Evolutionary conservation across 805 yeast species (phyloP), one percentile per base, ranked within the genome.

Genomic region (Torulaspora microellipsoides): DNA sequence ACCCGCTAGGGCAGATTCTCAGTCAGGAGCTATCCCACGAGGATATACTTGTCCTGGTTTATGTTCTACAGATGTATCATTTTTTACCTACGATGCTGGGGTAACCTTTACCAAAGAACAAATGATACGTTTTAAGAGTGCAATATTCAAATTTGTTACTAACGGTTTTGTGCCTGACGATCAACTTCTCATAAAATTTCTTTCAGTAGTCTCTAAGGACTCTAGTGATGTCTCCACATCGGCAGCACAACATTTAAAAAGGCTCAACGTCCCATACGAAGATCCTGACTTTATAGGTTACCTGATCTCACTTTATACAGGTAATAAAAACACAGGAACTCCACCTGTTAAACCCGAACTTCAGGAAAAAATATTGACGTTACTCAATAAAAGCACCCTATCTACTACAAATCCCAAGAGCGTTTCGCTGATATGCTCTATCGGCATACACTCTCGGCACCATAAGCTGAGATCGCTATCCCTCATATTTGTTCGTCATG

Each of bases 51-150:
- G 78, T 45, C 88, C 91, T 0, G 95, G 95, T 0, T 64, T 89
- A 40, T 68, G 81, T 11, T 60, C 70, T 0, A 58, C 58, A 0
- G 88, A 83, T 33, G 73, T 76, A 14, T 59, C 76, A 0, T 86
- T 82, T 52, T 77, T 87, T 52, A 82, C 87, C 0, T 73, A 71
- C 42, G 77, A 77, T 49, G 87, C 91, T 2, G 91, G 90, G 23
- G 76, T 80, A 0, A 61, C 75, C 0, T 80, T 76, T 55, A 76
- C 76, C 41, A 65, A 68, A 5, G 71, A 70, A 0, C 78, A 75
- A 14, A 60, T 86, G 33, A 49, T 64, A 1, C 52, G 45, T 5
- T 70, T 66, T 38, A 79, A 75, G 47, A 48, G 44, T 5, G 68
- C 72, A 9, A 66, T 77, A 1, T 56, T 68, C 25, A 54, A 58